Conservation (phyloP, 2,329 filamentous ascomycete genomes). For the Hymenoscyphus fructigenus region DNA sequence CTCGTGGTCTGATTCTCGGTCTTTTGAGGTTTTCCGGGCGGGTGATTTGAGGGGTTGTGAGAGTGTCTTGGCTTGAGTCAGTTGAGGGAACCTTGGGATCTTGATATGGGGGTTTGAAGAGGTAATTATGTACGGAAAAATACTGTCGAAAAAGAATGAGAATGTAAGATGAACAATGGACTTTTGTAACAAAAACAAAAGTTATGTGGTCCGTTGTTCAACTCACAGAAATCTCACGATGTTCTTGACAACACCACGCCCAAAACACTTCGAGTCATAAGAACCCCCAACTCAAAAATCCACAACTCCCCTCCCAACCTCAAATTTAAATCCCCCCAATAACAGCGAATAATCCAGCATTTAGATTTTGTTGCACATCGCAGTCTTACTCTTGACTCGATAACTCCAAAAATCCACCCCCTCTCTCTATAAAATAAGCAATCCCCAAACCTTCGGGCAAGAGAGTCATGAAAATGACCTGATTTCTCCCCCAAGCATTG, state of each 20-base stretch:
- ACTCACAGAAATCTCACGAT: no score
- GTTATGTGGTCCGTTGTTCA: no score
- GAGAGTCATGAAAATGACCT: not conserved
- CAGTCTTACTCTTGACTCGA: not conserved
- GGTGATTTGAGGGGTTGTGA: not conserved
- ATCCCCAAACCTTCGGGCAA: not conserved
- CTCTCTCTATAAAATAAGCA: not conserved
- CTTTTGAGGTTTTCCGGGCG: not conserved
- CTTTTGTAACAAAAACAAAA: no score
- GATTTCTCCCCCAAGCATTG: slow-evolving; percentile 4
- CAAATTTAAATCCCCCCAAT: not conserved
- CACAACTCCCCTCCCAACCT: not conserved
- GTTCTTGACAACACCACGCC: no score
- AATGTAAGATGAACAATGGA: no score
- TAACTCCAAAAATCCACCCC: not conserved
- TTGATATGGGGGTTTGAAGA: not conserved
- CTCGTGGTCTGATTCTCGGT: not conserved
- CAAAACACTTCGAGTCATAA: no score
- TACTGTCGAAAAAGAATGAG: no score
- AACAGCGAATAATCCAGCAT: not conserved
- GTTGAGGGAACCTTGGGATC: not conserved
- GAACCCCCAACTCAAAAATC: no score
- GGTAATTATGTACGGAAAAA: not conserved
- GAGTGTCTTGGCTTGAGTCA: not conserved
- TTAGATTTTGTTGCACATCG: not conserved